phyloP scores from a whole-genome alignment of 495 filamentous ascomycete genomes.

The Polyplosphaeria fusca region DNA sequence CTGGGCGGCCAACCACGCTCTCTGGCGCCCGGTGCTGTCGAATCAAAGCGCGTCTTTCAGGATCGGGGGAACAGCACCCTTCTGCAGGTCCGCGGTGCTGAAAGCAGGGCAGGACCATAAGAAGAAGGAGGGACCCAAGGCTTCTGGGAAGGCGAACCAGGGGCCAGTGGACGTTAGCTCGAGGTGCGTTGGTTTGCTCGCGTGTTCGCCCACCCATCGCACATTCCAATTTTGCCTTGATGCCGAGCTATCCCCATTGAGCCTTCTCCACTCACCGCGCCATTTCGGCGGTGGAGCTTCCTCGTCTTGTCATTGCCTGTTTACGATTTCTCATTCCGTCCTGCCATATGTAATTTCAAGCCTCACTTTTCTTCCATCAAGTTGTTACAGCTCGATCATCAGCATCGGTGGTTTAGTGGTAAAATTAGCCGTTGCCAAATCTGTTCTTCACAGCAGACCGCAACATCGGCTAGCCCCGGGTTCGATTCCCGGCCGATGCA shows the following conservation, averaged over 20 bases:
- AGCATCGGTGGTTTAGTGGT: constrained; percentile 26
- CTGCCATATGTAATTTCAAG: no score
- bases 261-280: background rate
- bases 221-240: background rate
- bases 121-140: no score
- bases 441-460: no score
- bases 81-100: background rate
- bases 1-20: background rate
- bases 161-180: background rate
- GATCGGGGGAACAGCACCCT: background rate
- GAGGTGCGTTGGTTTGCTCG: background rate
- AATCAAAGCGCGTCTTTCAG: background rate
- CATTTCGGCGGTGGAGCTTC: background rate
- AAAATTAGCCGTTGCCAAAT: constrained; percentile 30
- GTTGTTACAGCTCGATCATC: background rate
- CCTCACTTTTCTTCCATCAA: background rate
- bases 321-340: background rate
- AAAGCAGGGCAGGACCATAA: background rate
- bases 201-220: no score
- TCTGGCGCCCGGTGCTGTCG: background rate
- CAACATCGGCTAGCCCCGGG: constrained; percentile 24
- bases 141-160: background rate
- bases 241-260: background rate
- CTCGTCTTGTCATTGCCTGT: background rate
- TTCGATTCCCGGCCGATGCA: constrained; percentile 26